Base-by-base conservation (phyloP, 371 early-diverging fungal genomes). In the Mortierella sp. region DNA sequence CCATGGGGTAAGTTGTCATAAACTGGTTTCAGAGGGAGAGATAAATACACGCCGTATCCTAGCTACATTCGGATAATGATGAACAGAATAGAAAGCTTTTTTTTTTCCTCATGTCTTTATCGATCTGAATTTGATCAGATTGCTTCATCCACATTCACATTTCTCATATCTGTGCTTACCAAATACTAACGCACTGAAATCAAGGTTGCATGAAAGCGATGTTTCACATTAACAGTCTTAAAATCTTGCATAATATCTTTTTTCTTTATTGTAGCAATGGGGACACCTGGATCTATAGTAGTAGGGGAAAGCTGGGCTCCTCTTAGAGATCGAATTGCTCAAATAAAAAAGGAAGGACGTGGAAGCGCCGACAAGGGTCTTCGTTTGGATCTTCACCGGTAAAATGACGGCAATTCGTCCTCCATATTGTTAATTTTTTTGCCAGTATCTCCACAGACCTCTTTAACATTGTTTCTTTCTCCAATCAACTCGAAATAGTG, bases 311-410 rank as follows among this genome's bases (percentile, higher is more conserved):
- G 74, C 24, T 79, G 80, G 80, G 69, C 67, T 32, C 58, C 64
- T n/a, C 35, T 79, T n/a, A 59, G 68, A 11, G 24, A 30, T 12
- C 72, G 65, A 51, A 74, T 79, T 28, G 59, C 57, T 58, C 26
- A 61, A 55, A 75, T 79, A 20, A 54, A 55, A n/a, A 32, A 22
- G 22, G 40, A 51, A 10, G 65, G 80, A 14, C 60, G 68, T 4
- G 80, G 80, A n/a, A 64, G 45, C 49, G 70, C 59, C 26, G 68
- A 74, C 68, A 79, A 71, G 35, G 68, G 64, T 10, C 61, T 79
- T 49, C 80, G 80, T 2, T 28, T 74, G 26, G 75, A 74, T 60
- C 65, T 79, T 28, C 64, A 71, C 16, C 74, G 80, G 80, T 78
- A 74, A 72, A 0, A 10, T 2, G 20, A 32, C 51, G 16, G 9